Conservation (phyloP, 768 basidiomycete species). For the Psilocybe cubensis region DNA sequence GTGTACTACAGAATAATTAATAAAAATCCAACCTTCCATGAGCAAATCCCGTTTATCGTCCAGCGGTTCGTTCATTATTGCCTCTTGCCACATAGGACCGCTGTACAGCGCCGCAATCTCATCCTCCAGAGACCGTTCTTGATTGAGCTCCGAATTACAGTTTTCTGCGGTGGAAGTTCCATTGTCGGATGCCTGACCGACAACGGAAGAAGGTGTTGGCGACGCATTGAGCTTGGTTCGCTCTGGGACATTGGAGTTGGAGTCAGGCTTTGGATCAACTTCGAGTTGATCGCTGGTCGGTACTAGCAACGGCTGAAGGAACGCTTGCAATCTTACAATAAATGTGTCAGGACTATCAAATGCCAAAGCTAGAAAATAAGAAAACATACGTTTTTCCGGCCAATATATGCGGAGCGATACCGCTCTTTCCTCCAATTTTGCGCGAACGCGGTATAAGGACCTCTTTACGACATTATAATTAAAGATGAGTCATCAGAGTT, state of each 20-base stretch:
- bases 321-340: constrained; percentile 37
- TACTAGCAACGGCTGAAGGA: constrained; percentile 37
- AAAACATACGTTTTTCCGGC: constrained; percentile 29
- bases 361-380: no score
- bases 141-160: neutral
- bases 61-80: constrained; percentile 59
- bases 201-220: constrained; percentile 12
- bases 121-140: constrained; percentile 8
- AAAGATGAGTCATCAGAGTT: neutral
- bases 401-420: constrained; percentile 29
- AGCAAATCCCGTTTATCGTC: constrained; percentile 51
- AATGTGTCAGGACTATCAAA: neutral
- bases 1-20: no score
- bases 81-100: constrained; percentile 25
- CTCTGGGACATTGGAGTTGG: neutral
- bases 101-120: constrained; percentile 36
- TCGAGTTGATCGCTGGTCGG: neutral
- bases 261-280: no score
- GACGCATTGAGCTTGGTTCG: neutral
- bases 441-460: constrained; percentile 52
- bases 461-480: constrained; percentile 48
- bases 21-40: constrained; percentile 54
- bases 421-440: constrained; percentile 44
- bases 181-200: constrained; percentile 27
- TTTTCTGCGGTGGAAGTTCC: neutral